Evolutionary conservation across 306 rosid genomes (phyloP), one percentile per base, ranked within the genome.

Genomic region (Ormosia emarginata): DNA sequence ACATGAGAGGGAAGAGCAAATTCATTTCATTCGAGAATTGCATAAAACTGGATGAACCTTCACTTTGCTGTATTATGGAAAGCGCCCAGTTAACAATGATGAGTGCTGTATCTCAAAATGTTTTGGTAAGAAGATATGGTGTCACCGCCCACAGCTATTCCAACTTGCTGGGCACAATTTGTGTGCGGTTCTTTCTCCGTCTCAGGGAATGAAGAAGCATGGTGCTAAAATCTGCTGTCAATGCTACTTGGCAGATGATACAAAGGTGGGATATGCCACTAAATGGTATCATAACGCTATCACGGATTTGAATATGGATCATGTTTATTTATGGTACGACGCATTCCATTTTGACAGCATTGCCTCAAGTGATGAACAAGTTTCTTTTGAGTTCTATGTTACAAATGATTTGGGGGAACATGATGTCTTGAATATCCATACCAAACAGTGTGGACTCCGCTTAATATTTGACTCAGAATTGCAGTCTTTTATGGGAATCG

Each of bases 311-410:
- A 29, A 8, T 2, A 43, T 33, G 3, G 57, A 32, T 58, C 52
- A 74, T 74, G 56, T 58, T 58, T 32, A 6, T n/a, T 1, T 67
- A 0, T 78, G 75, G 82, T 78, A 13, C 8, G 75, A 78, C 40
- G 6, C 67, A 6, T 9, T 30, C 8, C 72, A 6, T 4, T 43
- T 43, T 43, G 47, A 43, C 47, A 7, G 47, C 47, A 43, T 43
- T 43, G 2, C 8, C 2, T 0, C 1, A 43, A 2, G 11, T 43
- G 2, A 24, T 4, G 40, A 24, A 2, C 17, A 6, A 4, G 57
- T 68, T 30, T 11, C 57, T 7, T 44, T 44, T 24, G 2, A 44
- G 40, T 68, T 68, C 40, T 68, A 4, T 24, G 11, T 68, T 24
- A 68, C 57, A 44, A 44, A 18, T 68, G 57, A 5, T 11, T 4